Percentiles rank a stretch among this genome's conserved stretches.
These are phyloP conservation scores for Neurospora tetrasperma DNA, from an alignment of 495 filamentous ascomycete genomes.

Conservation along the genomic window DNA sequence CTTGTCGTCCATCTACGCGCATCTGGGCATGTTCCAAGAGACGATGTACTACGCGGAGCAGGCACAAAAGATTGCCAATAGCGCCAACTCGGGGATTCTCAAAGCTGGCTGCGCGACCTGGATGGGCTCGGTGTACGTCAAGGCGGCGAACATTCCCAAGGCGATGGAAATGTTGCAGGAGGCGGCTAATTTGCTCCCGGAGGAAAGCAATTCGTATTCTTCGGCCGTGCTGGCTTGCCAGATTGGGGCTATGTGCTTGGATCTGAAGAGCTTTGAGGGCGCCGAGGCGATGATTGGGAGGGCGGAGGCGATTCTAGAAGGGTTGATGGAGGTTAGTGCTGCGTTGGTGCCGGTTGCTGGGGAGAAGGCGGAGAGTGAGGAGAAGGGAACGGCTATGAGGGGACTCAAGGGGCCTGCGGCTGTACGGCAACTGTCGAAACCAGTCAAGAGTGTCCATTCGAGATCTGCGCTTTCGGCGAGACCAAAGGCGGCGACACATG, in stretches of 20 bases:
- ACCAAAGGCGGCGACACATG: constrained; percentile 18
- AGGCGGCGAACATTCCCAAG: constrained; percentile 50
- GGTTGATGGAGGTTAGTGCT: constrained; percentile 13
- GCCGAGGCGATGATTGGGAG: constrained; percentile 26
- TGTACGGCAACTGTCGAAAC: constrained; percentile 11
- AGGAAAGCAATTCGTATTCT: constrained; percentile 35
- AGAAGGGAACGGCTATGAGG: constrained; percentile 16
- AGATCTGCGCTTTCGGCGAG: constrained; percentile 10
- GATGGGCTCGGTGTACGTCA: constrained; percentile 54
- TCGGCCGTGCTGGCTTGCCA: constrained; percentile 33
- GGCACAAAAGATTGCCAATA: constrained; percentile 65
- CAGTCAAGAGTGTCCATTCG: constrained; percentile 5
- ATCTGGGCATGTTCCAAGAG: constrained; percentile 79
- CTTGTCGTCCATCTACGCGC: constrained; percentile 64
- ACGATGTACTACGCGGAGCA: constrained; percentile 84
- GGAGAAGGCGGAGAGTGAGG: constrained; percentile 37
- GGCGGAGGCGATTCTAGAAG: constrained; percentile 29
- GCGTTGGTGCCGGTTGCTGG: constrained; percentile 23
- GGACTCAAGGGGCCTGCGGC: constrained; percentile 9
- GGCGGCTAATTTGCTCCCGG: constrained; percentile 33
- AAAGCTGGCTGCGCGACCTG: constrained; percentile 43
- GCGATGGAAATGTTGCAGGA: constrained; percentile 49
- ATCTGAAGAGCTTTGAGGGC: constrained; percentile 26
- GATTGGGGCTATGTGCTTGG: constrained; percentile 34
- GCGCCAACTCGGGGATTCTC: constrained; percentile 52